Base-by-base conservation (phyloP, 148 eudicot species). In the Nyssa sinensis region DNA sequence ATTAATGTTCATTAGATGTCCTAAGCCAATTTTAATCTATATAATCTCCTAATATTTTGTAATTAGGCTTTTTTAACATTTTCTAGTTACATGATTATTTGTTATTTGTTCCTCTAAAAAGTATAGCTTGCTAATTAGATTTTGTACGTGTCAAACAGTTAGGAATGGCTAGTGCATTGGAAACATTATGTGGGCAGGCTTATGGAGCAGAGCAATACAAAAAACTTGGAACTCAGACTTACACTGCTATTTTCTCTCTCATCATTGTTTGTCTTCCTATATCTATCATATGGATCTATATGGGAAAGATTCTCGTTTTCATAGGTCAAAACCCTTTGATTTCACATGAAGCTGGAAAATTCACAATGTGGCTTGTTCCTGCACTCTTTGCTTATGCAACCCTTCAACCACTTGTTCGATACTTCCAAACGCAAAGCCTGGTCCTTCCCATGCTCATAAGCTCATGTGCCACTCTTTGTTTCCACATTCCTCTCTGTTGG, bases 171-270 rank as follows among this genome's bases (percentile, higher is more conserved):
- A 81, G 87, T 79, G 97, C 88, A 53, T 74, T 94, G 69, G 97
- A 94, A 79, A 94, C 98, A 33, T 74, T 91, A 41, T 85, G 97
- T 24, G 98, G 98, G 25, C 97, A 93, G 76, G 89, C 98, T 25
- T 91, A 79, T 81, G 98, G 98, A 65, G 97, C 98, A 57, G 64
- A 84, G 24, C 98, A 91, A 71, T 91, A 89, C 79, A 67, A 80
- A 62, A 94, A 88, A 72, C 60, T 91, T n/a, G 98, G 97, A 73
- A 94, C 90, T 27, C 90, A 86, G 68, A 88, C 88, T 17, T 88
- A 90, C 87, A 90, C 94, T 5, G 93, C 93, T 3, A 90, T 94
- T 65, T 76, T 91, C 58, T 94, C 83, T 49, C 90, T 90, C 19
- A 28, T 76, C 55, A 66, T 89, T 60, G 91, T 86, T 23, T 91